These are phyloP conservation scores for Sporothrix euskadiensis DNA, from an alignment of 2,329 filamentous ascomycete genomes.

Conservation along the genomic window DNA sequence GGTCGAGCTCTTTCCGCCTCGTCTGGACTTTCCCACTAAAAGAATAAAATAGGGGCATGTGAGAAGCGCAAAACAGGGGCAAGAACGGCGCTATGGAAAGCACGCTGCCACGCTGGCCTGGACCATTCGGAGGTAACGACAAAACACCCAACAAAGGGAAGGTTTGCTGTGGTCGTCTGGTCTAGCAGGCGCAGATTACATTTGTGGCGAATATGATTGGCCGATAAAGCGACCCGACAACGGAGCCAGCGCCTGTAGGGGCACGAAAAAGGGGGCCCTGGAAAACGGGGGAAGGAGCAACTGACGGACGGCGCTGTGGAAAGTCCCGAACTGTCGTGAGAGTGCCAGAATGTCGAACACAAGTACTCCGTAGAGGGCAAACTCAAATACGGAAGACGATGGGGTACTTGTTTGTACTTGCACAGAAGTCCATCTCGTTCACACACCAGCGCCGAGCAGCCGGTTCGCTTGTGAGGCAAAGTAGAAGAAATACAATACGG, in stretches of 20 bases:
- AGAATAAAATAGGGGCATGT: background rate
- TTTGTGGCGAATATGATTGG: conserved; percentile 22
- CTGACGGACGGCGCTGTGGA: background rate
- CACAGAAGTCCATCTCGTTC: background rate
- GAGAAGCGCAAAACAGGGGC: background rate
- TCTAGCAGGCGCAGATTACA: conserved; percentile 23
- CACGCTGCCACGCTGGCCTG: background rate
- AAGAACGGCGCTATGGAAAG: background rate
- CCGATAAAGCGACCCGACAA: conserved; percentile 15
- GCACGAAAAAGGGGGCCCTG: background rate
- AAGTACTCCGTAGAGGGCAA: background rate
- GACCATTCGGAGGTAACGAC: background rate
- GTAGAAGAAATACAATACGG: background rate
- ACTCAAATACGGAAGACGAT: background rate
- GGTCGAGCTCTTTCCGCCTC: background rate
- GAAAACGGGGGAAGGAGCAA: conserved; percentile 9
- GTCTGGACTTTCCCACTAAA: background rate
- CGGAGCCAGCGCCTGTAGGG: conserved; percentile 18
- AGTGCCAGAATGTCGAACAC: background rate
- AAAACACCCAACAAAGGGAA: conserved; percentile 3
- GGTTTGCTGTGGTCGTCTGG: background rate
- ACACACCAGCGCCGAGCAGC: conserved; percentile 9
- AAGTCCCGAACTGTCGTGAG: background rate
- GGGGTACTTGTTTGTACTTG: background rate
- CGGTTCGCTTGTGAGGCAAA: conserved; percentile 8